A percentile compares a stretch with the other conserved stretches of the same genome.
Conservation (phyloP, 1,284 basidiomycete species). For the Apiotrichum gamsii region DNA sequence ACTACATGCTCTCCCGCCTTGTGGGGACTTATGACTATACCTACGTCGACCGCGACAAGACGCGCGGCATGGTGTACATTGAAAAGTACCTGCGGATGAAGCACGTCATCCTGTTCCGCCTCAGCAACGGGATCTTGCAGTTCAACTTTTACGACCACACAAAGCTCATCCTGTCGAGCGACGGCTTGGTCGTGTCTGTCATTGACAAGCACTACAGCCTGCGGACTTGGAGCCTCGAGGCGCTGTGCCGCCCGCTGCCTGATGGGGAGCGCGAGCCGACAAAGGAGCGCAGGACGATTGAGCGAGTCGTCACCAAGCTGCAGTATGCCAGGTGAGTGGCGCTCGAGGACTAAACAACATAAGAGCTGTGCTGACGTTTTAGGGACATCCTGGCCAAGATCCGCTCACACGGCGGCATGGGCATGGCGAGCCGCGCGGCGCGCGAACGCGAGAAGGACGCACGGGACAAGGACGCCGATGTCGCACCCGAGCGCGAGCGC, state of each 20-base stretch:
- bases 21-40: conserved; percentile 71
- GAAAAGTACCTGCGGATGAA: conserved; percentile 95
- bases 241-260: conserved; percentile 55
- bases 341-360: not conserved
- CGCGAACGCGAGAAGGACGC: not conserved
- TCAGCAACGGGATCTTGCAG: conserved; percentile 89
- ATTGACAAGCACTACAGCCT: conserved; percentile 83
- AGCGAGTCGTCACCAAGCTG: conserved; percentile 39
- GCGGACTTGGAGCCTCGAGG: conserved; percentile 65
- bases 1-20: conserved; percentile 82
- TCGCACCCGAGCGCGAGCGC: not conserved
- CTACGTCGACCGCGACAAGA: conserved; percentile 62
- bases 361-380: not conserved
- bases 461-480: conserved; percentile 6
- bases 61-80: conserved; percentile 85
- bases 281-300: conserved; percentile 32
- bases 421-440: conserved; percentile 1
- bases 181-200: conserved; percentile 72
- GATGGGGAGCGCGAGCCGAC: conserved; percentile 13
- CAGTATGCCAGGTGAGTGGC: conserved; percentile 38
- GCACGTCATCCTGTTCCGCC: conserved; percentile 91
- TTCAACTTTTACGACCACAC: conserved; percentile 99
- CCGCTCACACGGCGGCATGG: conserved; percentile 17
- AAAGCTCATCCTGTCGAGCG: conserved; percentile 79
- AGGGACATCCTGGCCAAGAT: conserved; percentile 34